These are phyloP conservation scores for Thalassia testudinum DNA, from an alignment of 116 monocot species.

Conservation along the genomic window DNA sequence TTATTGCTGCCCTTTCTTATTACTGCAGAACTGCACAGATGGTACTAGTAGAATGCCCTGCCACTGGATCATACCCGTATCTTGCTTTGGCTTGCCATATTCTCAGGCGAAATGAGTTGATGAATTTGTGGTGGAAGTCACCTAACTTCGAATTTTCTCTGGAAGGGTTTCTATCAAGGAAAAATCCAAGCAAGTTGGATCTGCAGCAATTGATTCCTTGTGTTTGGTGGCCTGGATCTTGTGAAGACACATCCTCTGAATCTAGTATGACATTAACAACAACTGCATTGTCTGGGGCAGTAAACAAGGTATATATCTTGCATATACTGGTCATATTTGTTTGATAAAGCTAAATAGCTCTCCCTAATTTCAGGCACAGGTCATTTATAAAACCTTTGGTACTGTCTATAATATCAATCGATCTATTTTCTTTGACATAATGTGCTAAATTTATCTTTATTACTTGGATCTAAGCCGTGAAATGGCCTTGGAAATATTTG, in stretches of 20 bases:
- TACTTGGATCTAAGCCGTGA: no score
- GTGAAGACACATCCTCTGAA: constrained; percentile 65
- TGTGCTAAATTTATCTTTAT: no score
- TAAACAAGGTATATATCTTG: constrained; percentile 38
- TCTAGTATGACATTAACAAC: constrained; percentile 68
- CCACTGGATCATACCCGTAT: constrained; percentile 77
- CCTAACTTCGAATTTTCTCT: constrained; percentile 47
- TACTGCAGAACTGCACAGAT: constrained; percentile 57
- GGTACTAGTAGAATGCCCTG: constrained; percentile 71
- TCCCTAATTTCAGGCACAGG: no score
- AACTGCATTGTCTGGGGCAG: constrained; percentile 53
- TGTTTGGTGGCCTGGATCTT: constrained; percentile 92
- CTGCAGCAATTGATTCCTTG: constrained; percentile 65
- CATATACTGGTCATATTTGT: no score
- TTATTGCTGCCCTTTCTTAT: constrained; percentile 58
- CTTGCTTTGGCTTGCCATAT: constrained; percentile 69
- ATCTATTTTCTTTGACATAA: no score
- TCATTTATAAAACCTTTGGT: no score
- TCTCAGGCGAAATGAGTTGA: constrained; percentile 46
- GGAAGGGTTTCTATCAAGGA: constrained; percentile 77
- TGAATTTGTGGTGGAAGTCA: constrained; percentile 71
- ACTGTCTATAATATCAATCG: no score
- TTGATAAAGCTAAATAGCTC: no score
- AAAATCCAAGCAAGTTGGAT: constrained; percentile 81
- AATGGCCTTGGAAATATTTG: no score